These are phyloP conservation scores for Ascocoryne sarcoides DNA, from an alignment of 2,329 filamentous ascomycete genomes.

Conservation along the genomic window DNA sequence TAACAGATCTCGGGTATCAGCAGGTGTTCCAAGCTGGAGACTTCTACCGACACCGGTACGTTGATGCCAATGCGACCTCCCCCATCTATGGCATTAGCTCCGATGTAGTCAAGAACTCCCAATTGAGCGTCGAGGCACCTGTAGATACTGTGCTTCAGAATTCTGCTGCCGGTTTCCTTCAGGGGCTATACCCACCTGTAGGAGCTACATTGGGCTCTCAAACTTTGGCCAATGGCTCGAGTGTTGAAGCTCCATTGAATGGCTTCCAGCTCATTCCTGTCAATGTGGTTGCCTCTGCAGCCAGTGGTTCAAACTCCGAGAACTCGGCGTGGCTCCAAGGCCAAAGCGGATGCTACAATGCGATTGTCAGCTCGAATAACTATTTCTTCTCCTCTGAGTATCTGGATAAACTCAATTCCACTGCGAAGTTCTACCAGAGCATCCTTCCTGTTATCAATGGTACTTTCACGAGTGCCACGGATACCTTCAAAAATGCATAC, in stretches of 20 bases:
- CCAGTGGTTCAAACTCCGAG: slow-evolving; percentile 47
- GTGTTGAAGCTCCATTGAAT: slow-evolving; percentile 57
- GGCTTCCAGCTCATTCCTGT: slow-evolving; percentile 83
- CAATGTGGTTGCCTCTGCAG: slow-evolving; percentile 44
- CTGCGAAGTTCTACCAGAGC: slow-evolving; percentile 50
- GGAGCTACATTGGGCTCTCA: slow-evolving; percentile 43
- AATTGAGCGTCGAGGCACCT: slow-evolving; percentile 66
- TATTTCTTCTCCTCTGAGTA: slow-evolving; percentile 44
- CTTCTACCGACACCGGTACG: slow-evolving; percentile 71
- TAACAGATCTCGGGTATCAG: slow-evolving; percentile 73
- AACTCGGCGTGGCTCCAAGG: slow-evolving; percentile 51
- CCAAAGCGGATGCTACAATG: slow-evolving; percentile 45
- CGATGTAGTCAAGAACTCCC: slow-evolving; percentile 56
- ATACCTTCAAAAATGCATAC: slow-evolving; percentile 52
- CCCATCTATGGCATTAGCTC: slow-evolving; percentile 59
- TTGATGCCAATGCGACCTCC: slow-evolving; percentile 46
- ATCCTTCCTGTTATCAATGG: slow-evolving; percentile 47
- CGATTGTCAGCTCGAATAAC: slow-evolving; percentile 44
- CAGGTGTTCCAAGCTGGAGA: slow-evolving; percentile 64
- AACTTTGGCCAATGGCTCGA: slow-evolving; percentile 62
- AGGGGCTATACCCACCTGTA: slow-evolving; percentile 78
- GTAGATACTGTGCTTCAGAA: slow-evolving; percentile 69
- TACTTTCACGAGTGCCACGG: slow-evolving; percentile 37
- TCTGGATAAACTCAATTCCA: slow-evolving; percentile 35
- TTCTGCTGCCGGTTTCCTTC: slow-evolving; percentile 72